Evolutionary conservation across 2,329 filamentous ascomycete genomes (phyloP).

Genomic region (Xylaria sp.): DNA sequence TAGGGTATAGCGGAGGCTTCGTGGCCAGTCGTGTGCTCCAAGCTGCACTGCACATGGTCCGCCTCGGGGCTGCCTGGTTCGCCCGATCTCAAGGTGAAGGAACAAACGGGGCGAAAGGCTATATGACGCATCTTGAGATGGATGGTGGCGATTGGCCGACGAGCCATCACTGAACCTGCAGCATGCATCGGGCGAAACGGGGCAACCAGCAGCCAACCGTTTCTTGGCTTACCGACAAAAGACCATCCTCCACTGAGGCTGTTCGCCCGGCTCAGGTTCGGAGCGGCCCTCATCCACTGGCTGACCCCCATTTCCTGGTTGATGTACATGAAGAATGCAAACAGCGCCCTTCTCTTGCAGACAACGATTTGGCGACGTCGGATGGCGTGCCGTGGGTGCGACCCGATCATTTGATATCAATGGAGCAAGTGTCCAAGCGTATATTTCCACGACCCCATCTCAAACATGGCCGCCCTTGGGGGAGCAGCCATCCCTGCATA

Average conservation of each 20-base stretch:
- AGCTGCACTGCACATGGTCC: conserved; percentile 1
- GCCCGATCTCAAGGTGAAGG: conserved; percentile 21
- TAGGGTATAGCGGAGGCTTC: background rate
- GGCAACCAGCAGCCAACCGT: conserved; percentile 24
- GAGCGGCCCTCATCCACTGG: conserved; percentile 22
- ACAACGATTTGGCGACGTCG: conserved; percentile 1
- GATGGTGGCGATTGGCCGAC: conserved; percentile 21
- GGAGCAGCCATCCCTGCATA: conserved; percentile 18
- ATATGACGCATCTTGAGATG: background rate
- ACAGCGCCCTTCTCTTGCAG: conserved; percentile 10
- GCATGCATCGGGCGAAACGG: conserved; percentile 16
- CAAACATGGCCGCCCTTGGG: conserved; percentile 11
- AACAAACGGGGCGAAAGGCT: conserved; percentile 26
- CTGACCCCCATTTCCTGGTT: conserved; percentile 15
- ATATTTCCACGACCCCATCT: background rate
- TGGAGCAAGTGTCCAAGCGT: conserved; percentile 9
- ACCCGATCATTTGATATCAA: conserved; percentile 8
- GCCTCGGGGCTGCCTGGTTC: background rate
- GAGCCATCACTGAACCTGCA: conserved; percentile 8
- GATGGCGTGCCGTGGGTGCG: conserved; percentile 14
- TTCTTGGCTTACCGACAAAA: conserved; percentile 13
- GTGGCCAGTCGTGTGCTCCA: conserved; percentile 7
- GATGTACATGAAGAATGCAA: conserved; percentile 23
- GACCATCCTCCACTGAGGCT: conserved; percentile 16
- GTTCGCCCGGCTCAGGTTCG: conserved; percentile 17